phyloP scores from a whole-genome alignment of 768 basidiomycete genomes.

The Lentinula lateritia region DNA sequence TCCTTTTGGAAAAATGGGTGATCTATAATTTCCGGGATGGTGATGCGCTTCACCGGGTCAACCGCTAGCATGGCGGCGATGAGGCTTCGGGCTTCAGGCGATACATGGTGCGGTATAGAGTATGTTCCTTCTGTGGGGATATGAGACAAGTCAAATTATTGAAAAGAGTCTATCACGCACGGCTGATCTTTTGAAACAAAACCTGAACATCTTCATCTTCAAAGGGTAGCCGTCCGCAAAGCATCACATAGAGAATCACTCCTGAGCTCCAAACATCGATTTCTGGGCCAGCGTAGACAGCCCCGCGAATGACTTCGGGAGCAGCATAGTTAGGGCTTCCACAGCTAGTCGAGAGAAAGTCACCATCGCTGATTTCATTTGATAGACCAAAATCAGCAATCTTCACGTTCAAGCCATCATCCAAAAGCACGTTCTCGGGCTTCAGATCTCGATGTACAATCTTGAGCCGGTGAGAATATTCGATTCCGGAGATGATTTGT shows the following conservation, averaged over 20 bases:
- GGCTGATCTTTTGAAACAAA: constrained; percentile 91
- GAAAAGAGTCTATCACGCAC: constrained; percentile 36
- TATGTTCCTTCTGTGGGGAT: constrained; percentile 68
- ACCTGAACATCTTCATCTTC: constrained; percentile 95
- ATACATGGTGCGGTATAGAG: constrained; percentile 78
- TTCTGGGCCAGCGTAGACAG: constrained; percentile 94
- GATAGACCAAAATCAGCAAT: constrained; percentile 99
- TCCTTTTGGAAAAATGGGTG: constrained; percentile 89
- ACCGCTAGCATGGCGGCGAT: constrained; percentile 89
- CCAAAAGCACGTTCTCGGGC: constrained; percentile 90
- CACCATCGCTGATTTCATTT: constrained; percentile 94
- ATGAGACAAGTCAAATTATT: constrained; percentile 4
- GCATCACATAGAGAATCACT: constrained; percentile 98
- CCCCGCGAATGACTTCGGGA: constrained; percentile 94
- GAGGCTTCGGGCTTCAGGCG: constrained; percentile 69
- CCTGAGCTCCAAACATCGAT: constrained; percentile 99
- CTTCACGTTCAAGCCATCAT: constrained; percentile 86
- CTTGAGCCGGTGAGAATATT: constrained; percentile 93
- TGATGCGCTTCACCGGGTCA: constrained; percentile 93
- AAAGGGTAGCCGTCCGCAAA: constrained; percentile 92
- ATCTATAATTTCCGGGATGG: constrained; percentile 83
- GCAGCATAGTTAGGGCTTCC: constrained; percentile 99
- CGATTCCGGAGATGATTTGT: constrained; percentile 95
- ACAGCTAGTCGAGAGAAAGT: constrained; percentile 95
- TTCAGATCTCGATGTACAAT: constrained; percentile 98